Percentiles rank a stretch among this genome's conserved stretches.
Conservation (phyloP, 495 filamentous ascomycete species). For the Aspergillus carlsbadensis region DNA sequence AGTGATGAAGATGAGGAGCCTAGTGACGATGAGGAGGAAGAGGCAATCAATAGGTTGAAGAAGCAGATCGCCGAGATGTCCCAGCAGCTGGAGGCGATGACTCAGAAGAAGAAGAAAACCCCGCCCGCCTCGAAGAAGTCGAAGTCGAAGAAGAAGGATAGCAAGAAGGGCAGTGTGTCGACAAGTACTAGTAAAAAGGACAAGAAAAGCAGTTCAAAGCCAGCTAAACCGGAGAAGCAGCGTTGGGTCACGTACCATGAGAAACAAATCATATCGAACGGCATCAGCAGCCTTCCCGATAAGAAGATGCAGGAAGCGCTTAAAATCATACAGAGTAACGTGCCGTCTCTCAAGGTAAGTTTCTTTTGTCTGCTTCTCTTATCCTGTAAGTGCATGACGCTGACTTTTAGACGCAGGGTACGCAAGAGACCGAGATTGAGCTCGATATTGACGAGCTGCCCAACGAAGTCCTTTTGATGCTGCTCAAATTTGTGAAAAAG, state of each 20-base stretch:
- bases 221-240: slow-evolving; percentile 45
- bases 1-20: slow-evolving; percentile 64
- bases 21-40: slow-evolving; percentile 64
- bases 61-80: slow-evolving; percentile 64
- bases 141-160: slow-evolving; percentile 50
- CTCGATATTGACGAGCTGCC: slow-evolving; percentile 85
- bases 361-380: background rate
- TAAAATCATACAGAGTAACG: slow-evolving; percentile 86
- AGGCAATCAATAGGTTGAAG: slow-evolving; percentile 65
- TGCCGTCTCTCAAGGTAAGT: slow-evolving; percentile 68
- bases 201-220: slow-evolving; percentile 43
- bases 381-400: slow-evolving; percentile 3
- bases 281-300: slow-evolving; percentile 72
- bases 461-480: slow-evolving; percentile 67
- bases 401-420: slow-evolving; percentile 46
- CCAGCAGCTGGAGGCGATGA: slow-evolving; percentile 52
- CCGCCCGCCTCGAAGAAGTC: slow-evolving; percentile 59
- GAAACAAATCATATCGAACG: slow-evolving; percentile 82
- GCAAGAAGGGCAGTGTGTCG: slow-evolving; percentile 45
- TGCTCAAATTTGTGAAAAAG: slow-evolving; percentile 75
- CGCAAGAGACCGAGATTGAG: slow-evolving; percentile 82
- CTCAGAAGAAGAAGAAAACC: slow-evolving; percentile 62
- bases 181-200: slow-evolving; percentile 56
- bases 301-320: slow-evolving; percentile 74
- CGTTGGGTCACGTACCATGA: slow-evolving; percentile 67